Evolutionary conservation across 495 filamentous ascomycete species (phyloP), one percentile per base, ranked within the genome.

Genomic region (Rostrohypoxylon terebratum): DNA sequence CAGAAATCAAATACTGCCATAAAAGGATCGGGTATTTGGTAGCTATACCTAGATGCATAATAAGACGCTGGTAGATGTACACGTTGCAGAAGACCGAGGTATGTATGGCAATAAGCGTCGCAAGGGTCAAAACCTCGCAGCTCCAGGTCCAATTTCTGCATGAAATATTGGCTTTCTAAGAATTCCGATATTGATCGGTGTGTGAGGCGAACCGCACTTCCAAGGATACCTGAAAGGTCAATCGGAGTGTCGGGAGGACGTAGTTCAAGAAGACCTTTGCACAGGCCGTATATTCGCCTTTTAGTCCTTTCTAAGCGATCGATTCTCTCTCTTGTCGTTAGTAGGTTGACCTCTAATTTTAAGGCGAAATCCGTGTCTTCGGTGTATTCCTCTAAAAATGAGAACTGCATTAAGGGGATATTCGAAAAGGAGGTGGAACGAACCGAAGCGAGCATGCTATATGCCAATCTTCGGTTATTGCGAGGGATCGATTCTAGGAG

Each of bases 171-270:
- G 45, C 66, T 61, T 47, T 66, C 61, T 14, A 77, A 50, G 58
- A 73, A 76, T 40, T 76, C 75, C 6, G 44, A 45, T 20, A 77
- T 66, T 13, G 75, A 77, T 42, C 73, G 73, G 66, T 77, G 75
- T 70, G 59, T 74, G 18, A 71, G 44, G 23, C 36, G 57, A 61
- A 74, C 67, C 16, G 10, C 10, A 28, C 25, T 11, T 18, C 66
- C 66, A 5, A 71, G 18, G 0, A 28, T 20, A 2, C 58, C 25
- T 7, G 31, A 20, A 44, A 31, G 11, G 25, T 47, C 9, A 33
- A 1, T 4, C 8, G 9, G 8, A 21, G 7, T 1, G 16, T 8
- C 2, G 14, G 44, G 33, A 0, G 25, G 25, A 36, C 53, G 47
- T 57, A 71, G 21, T 71, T 76, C 74, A 16, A 76, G 50, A 23